phyloP scores from a whole-genome alignment of 306 rosid genomes.

The Aeschynomene evenia region DNA sequence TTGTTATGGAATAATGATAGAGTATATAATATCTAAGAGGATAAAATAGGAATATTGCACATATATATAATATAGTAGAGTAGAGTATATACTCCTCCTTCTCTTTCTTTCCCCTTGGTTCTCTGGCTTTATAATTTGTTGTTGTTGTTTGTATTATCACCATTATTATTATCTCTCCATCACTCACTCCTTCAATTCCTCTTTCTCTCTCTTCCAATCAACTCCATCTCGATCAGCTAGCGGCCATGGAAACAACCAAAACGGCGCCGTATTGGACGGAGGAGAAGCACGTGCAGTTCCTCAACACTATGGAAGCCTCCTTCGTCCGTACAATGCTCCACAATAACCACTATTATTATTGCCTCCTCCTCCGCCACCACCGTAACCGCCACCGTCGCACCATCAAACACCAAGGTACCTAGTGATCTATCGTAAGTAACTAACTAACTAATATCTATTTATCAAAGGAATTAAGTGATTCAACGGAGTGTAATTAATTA shows the following conservation, averaged over 20 bases:
- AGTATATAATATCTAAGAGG: too few species aligned
- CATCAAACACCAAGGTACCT: slow-evolving; percentile 46
- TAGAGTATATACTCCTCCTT: too few species aligned
- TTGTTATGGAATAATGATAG: too few species aligned
- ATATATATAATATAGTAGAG: too few species aligned
- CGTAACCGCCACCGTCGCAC: background rate
- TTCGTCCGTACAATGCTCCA: slow-evolving; percentile 70
- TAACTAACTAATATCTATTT: too few species aligned
- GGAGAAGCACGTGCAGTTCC: slow-evolving; percentile 69
- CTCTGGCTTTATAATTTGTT: too few species aligned
- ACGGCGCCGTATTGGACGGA: slow-evolving; percentile 62
- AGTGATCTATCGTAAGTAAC: background rate
- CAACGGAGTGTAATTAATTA: background rate
- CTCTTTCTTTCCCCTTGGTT: too few species aligned
- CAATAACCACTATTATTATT: background rate
- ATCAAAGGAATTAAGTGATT: too few species aligned
- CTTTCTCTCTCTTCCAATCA: background rate
- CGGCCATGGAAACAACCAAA: background rate
- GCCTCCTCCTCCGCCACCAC: slow-evolving; percentile 31
- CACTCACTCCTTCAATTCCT: background rate
- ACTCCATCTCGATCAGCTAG: background rate
- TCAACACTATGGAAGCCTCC: slow-evolving; percentile 77
- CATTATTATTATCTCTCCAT: too few species aligned
- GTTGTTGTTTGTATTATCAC: too few species aligned
- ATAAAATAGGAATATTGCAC: too few species aligned